A percentile compares a stretch with the other conserved stretches of the same genome.
phyloP scores from a whole-genome alignment of 2,329 filamentous ascomycete genomes.

The Epicoccum nigrum region DNA sequence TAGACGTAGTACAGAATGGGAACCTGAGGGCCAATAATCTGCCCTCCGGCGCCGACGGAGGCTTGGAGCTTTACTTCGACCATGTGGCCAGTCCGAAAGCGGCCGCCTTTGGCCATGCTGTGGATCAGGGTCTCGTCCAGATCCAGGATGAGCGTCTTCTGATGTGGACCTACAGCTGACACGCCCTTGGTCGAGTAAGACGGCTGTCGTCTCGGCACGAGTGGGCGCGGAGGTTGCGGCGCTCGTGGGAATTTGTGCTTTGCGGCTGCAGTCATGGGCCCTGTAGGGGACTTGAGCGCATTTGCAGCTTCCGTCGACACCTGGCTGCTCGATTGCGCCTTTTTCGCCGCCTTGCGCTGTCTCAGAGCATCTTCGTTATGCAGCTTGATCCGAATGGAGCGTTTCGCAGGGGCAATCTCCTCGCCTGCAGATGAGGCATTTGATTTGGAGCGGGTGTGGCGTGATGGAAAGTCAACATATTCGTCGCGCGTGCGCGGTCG shows the following conservation, averaged over 20 bases:
- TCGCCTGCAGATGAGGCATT: constrained; percentile 57
- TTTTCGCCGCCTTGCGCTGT: constrained; percentile 73
- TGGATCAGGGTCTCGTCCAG: constrained; percentile 98
- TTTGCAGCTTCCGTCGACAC: constrained; percentile 58
- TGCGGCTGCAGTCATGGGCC: constrained; percentile 68
- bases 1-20: constrained; percentile 99
- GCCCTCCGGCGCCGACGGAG: constrained; percentile 69
- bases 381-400: constrained; percentile 90
- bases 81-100: constrained; percentile 98
- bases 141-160: constrained; percentile 94
- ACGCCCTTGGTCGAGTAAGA: constrained; percentile 69
- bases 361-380: constrained; percentile 78
- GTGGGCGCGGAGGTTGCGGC: constrained; percentile 83
- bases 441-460: constrained; percentile 70
- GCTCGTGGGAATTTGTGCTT: constrained; percentile 79
- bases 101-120: constrained; percentile 93
- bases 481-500: constrained; percentile 35
- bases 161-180: constrained; percentile 51
- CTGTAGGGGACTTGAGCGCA: constrained; percentile 92
- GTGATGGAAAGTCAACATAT: constrained; percentile 51
- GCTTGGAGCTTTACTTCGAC: constrained; percentile 91
- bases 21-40: constrained; percentile 80
- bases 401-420: constrained; percentile 70
- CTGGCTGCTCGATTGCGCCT: constrained; percentile 54
- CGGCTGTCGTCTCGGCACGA: constrained; percentile 87